Conservation (phyloP, 768 basidiomycete genomes). For the Trichaptum fuscoviolaceum region DNA sequence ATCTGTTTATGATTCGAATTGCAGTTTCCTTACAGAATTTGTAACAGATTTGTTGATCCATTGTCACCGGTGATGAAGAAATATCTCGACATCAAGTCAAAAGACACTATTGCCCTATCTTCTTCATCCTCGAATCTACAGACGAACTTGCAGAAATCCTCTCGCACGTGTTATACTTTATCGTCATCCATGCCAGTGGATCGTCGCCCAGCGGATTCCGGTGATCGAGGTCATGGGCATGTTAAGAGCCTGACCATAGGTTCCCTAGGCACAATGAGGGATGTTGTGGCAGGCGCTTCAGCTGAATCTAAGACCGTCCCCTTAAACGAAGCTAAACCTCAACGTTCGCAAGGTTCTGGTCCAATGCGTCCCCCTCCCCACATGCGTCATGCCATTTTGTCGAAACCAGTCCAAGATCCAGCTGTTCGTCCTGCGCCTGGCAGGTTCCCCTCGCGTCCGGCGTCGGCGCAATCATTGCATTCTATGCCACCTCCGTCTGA, state of each 20-base stretch:
- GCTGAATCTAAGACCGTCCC: neutral
- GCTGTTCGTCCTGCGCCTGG: neutral
- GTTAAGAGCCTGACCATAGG: neutral
- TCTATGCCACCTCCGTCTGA: neutral
- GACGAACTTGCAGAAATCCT: neutral
- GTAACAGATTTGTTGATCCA: constrained; percentile 19
- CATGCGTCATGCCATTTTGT: neutral
- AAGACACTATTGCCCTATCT: neutral
- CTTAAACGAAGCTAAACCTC: neutral
- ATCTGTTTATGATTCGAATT: constrained; percentile 16
- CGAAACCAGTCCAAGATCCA: neutral
- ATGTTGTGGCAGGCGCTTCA: neutral
- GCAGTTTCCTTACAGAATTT: constrained; percentile 15
- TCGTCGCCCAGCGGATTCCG: neutral
- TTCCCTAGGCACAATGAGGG: neutral
- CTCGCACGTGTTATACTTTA: neutral
- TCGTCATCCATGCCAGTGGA: neutral
- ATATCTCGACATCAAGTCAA: constrained; percentile 19
- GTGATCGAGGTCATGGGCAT: neutral
- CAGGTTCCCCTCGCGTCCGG: neutral
- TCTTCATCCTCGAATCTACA: neutral
- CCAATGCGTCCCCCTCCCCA: neutral
- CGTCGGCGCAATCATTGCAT: neutral
- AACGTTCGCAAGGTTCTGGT: neutral
- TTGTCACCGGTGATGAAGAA: constrained; percentile 20